Evolutionary conservation across 768 basidiomycete species (phyloP), one percentile per base, ranked within the genome.

Genomic region (Tulasnella sp.): DNA sequence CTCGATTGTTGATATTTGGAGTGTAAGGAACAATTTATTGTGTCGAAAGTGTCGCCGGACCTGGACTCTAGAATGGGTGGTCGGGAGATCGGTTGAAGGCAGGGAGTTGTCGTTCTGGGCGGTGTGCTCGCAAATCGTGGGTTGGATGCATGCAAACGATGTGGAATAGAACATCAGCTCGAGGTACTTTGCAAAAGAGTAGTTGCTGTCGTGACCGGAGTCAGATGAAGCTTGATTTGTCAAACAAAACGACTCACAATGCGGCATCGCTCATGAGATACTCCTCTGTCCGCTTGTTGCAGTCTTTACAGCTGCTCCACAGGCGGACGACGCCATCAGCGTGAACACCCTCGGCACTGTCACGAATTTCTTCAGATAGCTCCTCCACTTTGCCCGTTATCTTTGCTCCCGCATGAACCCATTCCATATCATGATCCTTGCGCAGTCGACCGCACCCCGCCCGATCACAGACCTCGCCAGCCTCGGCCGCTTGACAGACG

Each of bases 131-230:
- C 90, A 91, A 11, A 90, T 80, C 0, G 84, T 69, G 3, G 75
- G 75, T 84, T 9, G 84, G 82, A 11, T 87, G 74, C 0, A 74
- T 81, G 75, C 82, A 83, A 9, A 89, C 77, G 82, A 74, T 0
- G 85, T 84, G 0, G 88, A 87, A 80, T 88, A 90, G 10, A 88
- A 79, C 1, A 88, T 82, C 5, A 90, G 81, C 82, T 91, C 90
- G 20, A 90, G 82, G 80, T 86, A 90, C 81, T 91, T 91, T 23
- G 86, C 88, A 78, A 87, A 90, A 0, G 90, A 90, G 70, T 87
- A 84, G 9, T 90, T 81, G 76, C 90, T 90, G 71, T 37, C 11
- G 18, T 32, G 29, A 13, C 5, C 51, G n/a, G 39, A 67, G 51
- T 57, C 70, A 57, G 51, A 74, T n/a, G 69, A 71, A 35, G 32